phyloP scores from a whole-genome alignment of 441 rosid genomes.

The Metrosideros polymorpha region DNA sequence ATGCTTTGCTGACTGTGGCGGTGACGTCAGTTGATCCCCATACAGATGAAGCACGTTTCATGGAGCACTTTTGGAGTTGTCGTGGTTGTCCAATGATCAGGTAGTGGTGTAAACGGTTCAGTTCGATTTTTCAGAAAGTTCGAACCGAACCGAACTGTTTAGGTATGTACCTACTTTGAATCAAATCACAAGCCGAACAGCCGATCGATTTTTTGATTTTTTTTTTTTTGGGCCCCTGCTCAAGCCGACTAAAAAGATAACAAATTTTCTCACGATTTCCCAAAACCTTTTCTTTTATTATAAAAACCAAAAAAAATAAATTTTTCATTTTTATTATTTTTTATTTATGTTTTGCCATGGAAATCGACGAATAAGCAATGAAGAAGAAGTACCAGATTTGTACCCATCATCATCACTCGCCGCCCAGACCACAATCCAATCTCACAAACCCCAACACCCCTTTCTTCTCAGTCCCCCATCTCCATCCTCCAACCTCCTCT shows the following conservation, averaged over 20 bases:
- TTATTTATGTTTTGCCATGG: background rate
- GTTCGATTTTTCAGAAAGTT: too few species aligned
- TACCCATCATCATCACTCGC: background rate
- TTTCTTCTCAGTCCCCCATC: background rate
- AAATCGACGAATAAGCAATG: background rate
- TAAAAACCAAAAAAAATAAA: rapidly evolving
- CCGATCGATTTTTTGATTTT: background rate
- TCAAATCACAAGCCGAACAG: too few species aligned
- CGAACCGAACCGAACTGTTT: too few species aligned
- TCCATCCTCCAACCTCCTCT: background rate
- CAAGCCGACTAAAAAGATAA: background rate
- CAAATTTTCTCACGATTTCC: background rate
- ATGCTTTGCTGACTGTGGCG: too few species aligned
- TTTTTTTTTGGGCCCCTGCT: background rate
- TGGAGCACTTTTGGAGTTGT: too few species aligned
- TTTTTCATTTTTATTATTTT: background rate
- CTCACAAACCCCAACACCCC: background rate
- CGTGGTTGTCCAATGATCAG: too few species aligned
- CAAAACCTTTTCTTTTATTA: background rate
- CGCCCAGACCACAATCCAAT: background rate
- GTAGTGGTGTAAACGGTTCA: too few species aligned
- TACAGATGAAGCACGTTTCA: too few species aligned
- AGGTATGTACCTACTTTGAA: too few species aligned
- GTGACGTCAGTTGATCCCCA: too few species aligned
- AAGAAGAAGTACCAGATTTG: background rate